Evolutionary conservation across 2,329 filamentous ascomycete species (phyloP), one percentile per base, ranked within the genome.

Genomic region (Didymella exigua): DNA sequence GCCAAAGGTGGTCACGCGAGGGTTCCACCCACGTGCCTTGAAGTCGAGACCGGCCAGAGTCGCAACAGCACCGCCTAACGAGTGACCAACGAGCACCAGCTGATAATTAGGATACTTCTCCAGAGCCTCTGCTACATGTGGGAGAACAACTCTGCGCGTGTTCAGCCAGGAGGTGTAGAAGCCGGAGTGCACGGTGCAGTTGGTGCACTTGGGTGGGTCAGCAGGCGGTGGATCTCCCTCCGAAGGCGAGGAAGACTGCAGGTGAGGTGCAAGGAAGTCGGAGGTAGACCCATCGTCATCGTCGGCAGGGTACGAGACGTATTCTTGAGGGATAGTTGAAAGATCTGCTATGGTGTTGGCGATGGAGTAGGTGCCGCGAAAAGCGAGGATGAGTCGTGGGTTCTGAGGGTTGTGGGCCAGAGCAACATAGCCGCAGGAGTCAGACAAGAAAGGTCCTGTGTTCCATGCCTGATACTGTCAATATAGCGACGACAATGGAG

Each of bases 301-400:
- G 47, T 74, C 71, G 33, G 84, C 81, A 1, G 90, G 89, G 71
- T 97, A 99, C 0, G 95, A 93, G 1, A 92, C 84, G 70, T 98
- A 99, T 72, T 90, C 85, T 74, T 98, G 93, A 11, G 92, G 93
- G 2, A 93, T 82, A 2, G 92, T 96, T 60, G 90, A 92, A 50
- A 99, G 81, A 76, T 99, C 95, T 44, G 92, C 83, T 58, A 99
- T 88, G 11, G 93, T 93, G 73, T 98, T 96, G 48, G 91, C 84
- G 66, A 99, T 83, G 62, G 92, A 96, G 76, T 98, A 97, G 13
- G 95, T 98, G 21, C 95, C 95, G 41, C 95, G 87, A 69, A 98
- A 98, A 8, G 92, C 93, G 31, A 98, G 84, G 40, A 98, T 81
- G 52, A 99, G 89, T 54, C 87, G 82, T 40, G 82, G 81, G 18